Percentiles rank a stretch among this genome's conserved stretches.
These are phyloP conservation scores for Microbotryomycetes sp. DNA, from an alignment of 1,284 basidiomycete species.

Conservation along the genomic window DNA sequence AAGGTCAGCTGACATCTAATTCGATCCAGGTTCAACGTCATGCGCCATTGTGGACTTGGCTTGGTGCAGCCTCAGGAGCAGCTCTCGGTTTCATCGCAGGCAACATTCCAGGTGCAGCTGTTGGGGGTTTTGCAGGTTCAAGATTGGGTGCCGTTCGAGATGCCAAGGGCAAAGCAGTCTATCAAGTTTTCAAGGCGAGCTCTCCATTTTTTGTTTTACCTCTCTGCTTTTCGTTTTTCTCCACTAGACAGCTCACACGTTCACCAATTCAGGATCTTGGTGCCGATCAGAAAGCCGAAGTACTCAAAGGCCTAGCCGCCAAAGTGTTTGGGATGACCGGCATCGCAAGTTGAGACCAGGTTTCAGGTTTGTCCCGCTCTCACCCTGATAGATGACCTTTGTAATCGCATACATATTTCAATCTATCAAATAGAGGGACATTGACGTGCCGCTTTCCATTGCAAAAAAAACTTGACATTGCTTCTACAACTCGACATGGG, in stretches of 20 bases:
- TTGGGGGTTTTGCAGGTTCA: conserved; percentile 69
- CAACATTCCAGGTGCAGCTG: conserved; percentile 66
- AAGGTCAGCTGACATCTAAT: not conserved
- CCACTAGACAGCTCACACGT: not conserved
- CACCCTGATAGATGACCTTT: too few species aligned
- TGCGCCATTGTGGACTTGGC: conserved; percentile 65
- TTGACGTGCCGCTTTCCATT: not conserved
- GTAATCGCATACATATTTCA: too few species aligned
- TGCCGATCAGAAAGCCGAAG: conserved; percentile 50
- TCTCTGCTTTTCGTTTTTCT: not conserved
- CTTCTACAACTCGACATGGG: not conserved
- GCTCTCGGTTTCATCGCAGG: conserved; percentile 80
- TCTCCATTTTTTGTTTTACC: not conserved
- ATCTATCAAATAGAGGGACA: too few species aligned
- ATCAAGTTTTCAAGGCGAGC: conserved; percentile 79
- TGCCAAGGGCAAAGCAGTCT: conserved; percentile 87
- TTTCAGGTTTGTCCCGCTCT: not conserved
- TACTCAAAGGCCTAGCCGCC: conserved; percentile 75
- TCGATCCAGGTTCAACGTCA: conserved; percentile 54
- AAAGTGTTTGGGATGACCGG: conserved; percentile 65
- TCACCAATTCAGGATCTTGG: conserved; percentile 35
- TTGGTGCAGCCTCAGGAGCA: conserved; percentile 57
- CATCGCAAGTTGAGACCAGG: conserved; percentile 6
- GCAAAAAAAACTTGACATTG: not conserved
- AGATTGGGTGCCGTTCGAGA: conserved; percentile 79